Percentiles rank a stretch among this genome's conserved stretches.
phyloP scores from a whole-genome alignment of 2,329 filamentous ascomycete genomes.

The Fusarium cicatricum region DNA sequence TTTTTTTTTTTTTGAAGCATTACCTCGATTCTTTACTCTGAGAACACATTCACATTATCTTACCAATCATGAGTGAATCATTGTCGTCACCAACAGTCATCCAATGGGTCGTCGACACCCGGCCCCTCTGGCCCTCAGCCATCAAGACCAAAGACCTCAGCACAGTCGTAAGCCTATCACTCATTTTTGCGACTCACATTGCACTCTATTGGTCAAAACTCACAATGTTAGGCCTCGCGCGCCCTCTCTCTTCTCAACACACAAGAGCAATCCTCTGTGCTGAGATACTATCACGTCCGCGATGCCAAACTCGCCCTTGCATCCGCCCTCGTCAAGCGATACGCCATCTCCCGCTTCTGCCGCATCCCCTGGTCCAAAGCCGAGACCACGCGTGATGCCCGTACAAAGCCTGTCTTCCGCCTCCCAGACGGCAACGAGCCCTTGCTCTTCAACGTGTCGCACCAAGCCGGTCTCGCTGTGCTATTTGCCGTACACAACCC shows the following conservation, averaged over 20 bases:
- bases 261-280: conserved; percentile 64
- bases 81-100: conserved; percentile 53
- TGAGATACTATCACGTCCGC: conserved; percentile 70
- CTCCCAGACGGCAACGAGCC: conserved; percentile 58
- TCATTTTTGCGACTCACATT: background rate
- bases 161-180: conserved; percentile 50
- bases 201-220: background rate
- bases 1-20: background rate
- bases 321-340: conserved; percentile 77
- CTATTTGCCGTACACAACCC: conserved; percentile 62
- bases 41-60: background rate
- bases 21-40: background rate
- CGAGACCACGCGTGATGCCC: conserved; percentile 62
- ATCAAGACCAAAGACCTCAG: conserved; percentile 58
- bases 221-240: conserved; percentile 57
- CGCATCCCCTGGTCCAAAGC: conserved; percentile 68
- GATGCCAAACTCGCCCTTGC: conserved; percentile 79
- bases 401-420: conserved; percentile 62
- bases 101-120: conserved; percentile 71
- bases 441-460: conserved; percentile 77
- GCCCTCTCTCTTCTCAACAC: conserved; percentile 61
- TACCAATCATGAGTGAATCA: conserved; percentile 19
- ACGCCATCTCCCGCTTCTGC: conserved; percentile 68
- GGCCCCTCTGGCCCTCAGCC: conserved; percentile 63
- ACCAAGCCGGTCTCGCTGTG: conserved; percentile 79